Conservation (phyloP, 1,284 basidiomycete genomes). For the Phylloporus sp. region DNA sequence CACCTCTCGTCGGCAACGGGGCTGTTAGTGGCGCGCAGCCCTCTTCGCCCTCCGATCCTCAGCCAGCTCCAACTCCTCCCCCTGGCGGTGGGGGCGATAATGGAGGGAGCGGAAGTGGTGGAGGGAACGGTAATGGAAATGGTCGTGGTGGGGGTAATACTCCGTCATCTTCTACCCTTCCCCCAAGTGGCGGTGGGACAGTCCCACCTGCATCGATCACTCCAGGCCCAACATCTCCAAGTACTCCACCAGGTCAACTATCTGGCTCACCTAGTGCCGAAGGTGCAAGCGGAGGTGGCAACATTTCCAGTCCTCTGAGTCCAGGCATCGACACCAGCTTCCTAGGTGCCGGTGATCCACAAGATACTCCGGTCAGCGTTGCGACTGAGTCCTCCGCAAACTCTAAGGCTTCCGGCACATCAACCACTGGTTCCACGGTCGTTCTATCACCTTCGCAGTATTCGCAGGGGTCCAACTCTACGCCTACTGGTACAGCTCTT, state of each 20-base stretch:
- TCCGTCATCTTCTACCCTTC: not conserved
- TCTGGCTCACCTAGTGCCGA: not conserved
- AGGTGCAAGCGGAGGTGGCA: not conserved
- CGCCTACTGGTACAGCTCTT: not conserved
- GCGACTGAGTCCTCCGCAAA: not conserved
- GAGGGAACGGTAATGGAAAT: not conserved
- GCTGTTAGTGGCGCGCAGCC: slow-evolving; percentile 21
- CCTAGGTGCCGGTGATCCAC: not conserved
- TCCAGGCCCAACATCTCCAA: slow-evolving; percentile 2
- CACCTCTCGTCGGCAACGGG: slow-evolving; percentile 34
- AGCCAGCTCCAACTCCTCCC: not conserved
- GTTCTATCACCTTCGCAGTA: not conserved
- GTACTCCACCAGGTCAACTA: not conserved
- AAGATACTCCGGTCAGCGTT: not conserved
- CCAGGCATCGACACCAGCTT: not conserved
- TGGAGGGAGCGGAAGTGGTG: slow-evolving; percentile 4
- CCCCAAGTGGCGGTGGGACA: slow-evolving; percentile 5
- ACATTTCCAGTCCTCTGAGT: not conserved
- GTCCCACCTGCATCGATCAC: not conserved
- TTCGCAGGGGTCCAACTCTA: slow-evolving; percentile 4
- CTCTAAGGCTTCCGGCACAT: not conserved
- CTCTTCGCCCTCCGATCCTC: not conserved
- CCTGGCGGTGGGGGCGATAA: not conserved
- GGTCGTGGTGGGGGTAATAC: slow-evolving; percentile 7
- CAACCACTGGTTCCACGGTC: slow-evolving; percentile 3